These are phyloP conservation scores for Desmodesmus armatus DNA, from an alignment of 139 green algal species.

Conservation along the genomic window DNA sequence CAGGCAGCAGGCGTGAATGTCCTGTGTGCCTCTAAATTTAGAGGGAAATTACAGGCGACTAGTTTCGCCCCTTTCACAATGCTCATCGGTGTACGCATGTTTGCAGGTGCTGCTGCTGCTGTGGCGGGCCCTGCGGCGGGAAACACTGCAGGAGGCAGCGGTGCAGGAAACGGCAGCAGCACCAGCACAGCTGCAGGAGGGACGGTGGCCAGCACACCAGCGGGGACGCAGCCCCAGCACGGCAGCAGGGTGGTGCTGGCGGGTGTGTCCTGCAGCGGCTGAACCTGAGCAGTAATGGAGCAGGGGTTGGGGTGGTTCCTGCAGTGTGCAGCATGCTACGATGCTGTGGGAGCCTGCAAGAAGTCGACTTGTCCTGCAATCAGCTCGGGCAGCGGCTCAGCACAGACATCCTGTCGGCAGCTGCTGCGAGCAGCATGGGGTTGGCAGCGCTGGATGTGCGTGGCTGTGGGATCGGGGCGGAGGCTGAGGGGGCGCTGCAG, in stretches of 20 bases:
- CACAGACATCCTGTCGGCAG: background rate
- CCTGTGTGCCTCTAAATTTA: no score
- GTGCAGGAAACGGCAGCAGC: background rate
- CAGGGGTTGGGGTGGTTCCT: slow-evolving; percentile 46
- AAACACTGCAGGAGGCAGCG: background rate
- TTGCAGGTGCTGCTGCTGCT: background rate
- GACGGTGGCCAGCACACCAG: slow-evolving; percentile 35
- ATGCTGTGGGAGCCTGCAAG: slow-evolving; percentile 56
- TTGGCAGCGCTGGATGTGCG: slow-evolving; percentile 50
- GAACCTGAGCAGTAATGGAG: slow-evolving; percentile 73
- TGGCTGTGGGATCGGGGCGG: slow-evolving; percentile 35
- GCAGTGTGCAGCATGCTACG: slow-evolving; percentile 62
- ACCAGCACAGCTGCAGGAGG: background rate
- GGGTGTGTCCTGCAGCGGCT: slow-evolving; percentile 75
- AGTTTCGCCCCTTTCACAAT: no score
- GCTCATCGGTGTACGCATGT: no score
- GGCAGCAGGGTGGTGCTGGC: no score
- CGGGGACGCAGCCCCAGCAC: no score
- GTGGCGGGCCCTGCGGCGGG: slow-evolving; percentile 49
- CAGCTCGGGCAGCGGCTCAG: slow-evolving; percentile 36
- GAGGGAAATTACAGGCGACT: no score
- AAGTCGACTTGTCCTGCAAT: slow-evolving; percentile 78
- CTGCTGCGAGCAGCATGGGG: background rate
- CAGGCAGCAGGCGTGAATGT: no score
- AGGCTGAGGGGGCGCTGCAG: slow-evolving; percentile 13